Evolutionary conservation across 495 filamentous ascomycete genomes (phyloP).

Genomic region (Neurospora sp.): DNA sequence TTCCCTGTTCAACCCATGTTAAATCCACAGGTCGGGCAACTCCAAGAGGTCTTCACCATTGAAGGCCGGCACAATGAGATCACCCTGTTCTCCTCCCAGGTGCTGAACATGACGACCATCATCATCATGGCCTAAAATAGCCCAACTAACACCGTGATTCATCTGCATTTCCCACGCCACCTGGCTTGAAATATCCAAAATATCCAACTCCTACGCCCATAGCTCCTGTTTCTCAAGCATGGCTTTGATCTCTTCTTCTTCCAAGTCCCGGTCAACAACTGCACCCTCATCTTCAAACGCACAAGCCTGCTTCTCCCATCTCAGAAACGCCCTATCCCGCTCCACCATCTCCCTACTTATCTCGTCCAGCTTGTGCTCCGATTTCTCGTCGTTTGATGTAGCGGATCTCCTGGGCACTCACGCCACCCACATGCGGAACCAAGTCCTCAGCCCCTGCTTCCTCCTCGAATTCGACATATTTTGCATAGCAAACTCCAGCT

Average conservation of each 20-base stretch:
- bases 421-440: background rate
- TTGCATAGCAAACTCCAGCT: background rate
- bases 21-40: too few relatives aligned
- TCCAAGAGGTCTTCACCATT: too few relatives aligned
- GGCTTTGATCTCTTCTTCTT: too few relatives aligned
- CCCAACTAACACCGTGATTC: background rate
- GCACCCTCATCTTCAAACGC: background rate
- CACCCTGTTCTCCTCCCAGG: too few relatives aligned
- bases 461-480: background rate
- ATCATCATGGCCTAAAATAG: too few relatives aligned
- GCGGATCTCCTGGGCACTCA: background rate
- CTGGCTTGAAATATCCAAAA: background rate
- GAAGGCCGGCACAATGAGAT: too few relatives aligned
- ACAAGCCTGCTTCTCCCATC: background rate
- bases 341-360: background rate
- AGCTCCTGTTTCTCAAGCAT: background rate
- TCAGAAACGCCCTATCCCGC: background rate
- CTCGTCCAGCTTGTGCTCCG: background rate
- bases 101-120: too few relatives aligned
- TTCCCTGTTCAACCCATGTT: too few relatives aligned
- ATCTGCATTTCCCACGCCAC: background rate
- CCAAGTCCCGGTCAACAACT: background rate
- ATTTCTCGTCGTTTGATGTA: background rate
- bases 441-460: background rate
- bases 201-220: background rate